phyloP scores from a whole-genome alignment of 306 rosid genomes.

The Glycyrrhiza uralensis region DNA sequence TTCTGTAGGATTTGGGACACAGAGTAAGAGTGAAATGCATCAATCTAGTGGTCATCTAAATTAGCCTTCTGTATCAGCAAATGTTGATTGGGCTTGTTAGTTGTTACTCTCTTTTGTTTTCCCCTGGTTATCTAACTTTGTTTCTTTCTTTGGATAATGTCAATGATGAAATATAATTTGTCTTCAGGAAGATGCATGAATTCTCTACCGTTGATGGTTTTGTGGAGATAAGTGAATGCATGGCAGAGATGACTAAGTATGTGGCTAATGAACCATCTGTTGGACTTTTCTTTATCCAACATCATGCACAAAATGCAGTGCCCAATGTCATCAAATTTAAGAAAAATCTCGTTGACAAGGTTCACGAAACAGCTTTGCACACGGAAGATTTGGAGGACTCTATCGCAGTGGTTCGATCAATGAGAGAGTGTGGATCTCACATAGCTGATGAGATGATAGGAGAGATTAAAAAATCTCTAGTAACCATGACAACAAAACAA shows the following conservation, averaged over 20 bases:
- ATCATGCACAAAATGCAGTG: constrained; percentile 77
- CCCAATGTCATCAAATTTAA: constrained; percentile 54
- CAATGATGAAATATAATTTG: constrained; percentile 51
- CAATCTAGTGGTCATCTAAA: background rate
- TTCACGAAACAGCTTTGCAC: constrained; percentile 67
- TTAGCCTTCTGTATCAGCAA: constrained; percentile 10
- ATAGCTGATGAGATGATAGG: constrained; percentile 74
- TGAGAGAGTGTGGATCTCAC: constrained; percentile 79
- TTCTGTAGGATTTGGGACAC: background rate
- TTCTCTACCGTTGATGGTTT: constrained; percentile 88
- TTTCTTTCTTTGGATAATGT: constrained; percentile 23
- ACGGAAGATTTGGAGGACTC: constrained; percentile 89
- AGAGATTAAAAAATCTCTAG: constrained; percentile 74
- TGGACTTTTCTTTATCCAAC: constrained; percentile 88
- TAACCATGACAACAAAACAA: constrained; percentile 48
- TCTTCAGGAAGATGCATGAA: constrained; percentile 71
- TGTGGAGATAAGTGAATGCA: constrained; percentile 74
- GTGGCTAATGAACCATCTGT: constrained; percentile 87
- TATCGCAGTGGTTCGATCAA: constrained; percentile 52
- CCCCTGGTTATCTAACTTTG: constrained; percentile 7
- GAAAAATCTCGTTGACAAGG: constrained; percentile 47
- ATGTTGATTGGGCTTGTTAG: background rate
- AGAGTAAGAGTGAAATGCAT: background rate
- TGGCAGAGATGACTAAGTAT: constrained; percentile 79
- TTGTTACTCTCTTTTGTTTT: background rate